Conservation (phyloP, 2,329 filamentous ascomycete genomes). For the Pseudofabraea citricarpa region DNA sequence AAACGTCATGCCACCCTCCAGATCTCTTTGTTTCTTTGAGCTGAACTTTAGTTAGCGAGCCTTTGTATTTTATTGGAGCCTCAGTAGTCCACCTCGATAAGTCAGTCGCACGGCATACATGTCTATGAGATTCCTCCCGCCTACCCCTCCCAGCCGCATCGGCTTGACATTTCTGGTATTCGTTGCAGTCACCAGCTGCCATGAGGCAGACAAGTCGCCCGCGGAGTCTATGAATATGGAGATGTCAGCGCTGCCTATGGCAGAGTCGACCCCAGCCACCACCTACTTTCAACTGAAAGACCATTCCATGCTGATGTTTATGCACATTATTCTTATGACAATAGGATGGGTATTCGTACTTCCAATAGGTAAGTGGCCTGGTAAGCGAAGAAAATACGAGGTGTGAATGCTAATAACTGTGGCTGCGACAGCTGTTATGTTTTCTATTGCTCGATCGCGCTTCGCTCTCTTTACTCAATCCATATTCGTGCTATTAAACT, state of each 20-base stretch:
- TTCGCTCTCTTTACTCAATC: slow-evolving; percentile 68
- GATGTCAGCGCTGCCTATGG: slow-evolving; percentile 13
- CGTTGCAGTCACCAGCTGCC: slow-evolving; percentile 16
- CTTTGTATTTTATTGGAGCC: no score
- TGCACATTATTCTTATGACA: slow-evolving; percentile 65
- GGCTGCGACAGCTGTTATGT: slow-evolving; percentile 59
- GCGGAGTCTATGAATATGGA: slow-evolving; percentile 26
- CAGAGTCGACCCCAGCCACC: slow-evolving; percentile 13
- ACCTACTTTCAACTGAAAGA: slow-evolving; percentile 37
- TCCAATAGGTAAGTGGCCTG: slow-evolving; percentile 53
- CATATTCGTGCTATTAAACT: slow-evolving; percentile 59
- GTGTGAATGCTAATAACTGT: not conserved
- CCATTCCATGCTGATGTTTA: slow-evolving; percentile 34
- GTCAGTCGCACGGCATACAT: no score
- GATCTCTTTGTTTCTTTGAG: no score
- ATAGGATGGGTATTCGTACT: slow-evolving; percentile 65
- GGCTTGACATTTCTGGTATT: slow-evolving; percentile 5
- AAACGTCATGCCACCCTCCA: no score
- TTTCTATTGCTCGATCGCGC: slow-evolving; percentile 76
- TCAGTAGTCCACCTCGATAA: no score
- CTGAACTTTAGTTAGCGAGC: no score
- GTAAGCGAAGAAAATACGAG: not conserved
- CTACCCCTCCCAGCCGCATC: not conserved
- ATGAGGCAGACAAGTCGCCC: slow-evolving; percentile 14
- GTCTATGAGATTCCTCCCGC: no score